Evolutionary conservation across 2,329 filamentous ascomycete species (phyloP).

Genomic region (Ceratocystis cubensis): DNA sequence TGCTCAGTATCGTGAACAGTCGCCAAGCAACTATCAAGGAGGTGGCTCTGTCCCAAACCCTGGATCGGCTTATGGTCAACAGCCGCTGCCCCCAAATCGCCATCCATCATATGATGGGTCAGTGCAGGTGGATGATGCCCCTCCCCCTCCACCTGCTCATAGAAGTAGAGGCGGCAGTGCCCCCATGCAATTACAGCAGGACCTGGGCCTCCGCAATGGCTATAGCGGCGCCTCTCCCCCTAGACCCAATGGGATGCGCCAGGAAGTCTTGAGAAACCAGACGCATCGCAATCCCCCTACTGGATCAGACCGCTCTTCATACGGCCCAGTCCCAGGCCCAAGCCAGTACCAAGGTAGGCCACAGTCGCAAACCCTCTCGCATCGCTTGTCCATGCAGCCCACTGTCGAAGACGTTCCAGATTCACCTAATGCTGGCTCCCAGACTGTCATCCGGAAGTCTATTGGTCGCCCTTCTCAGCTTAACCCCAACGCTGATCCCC

Average conservation of each 20-base stretch:
- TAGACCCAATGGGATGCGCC: constrained; percentile 41
- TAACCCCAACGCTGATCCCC: not conserved
- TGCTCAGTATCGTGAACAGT: not conserved
- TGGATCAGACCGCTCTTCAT: constrained; percentile 31
- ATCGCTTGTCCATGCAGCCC: constrained; percentile 44
- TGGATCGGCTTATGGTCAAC: constrained; percentile 3
- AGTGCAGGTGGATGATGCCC: constrained; percentile 36
- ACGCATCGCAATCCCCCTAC: constrained; percentile 40
- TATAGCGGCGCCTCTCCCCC: constrained; percentile 32
- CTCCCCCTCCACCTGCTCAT: constrained; percentile 45
- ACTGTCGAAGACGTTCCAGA: constrained; percentile 54
- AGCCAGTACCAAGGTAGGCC: not conserved
- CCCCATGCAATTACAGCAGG: constrained; percentile 3
- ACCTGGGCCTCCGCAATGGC: constrained; percentile 22
- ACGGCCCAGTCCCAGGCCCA: not conserved
- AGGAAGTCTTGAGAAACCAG: constrained; percentile 45
- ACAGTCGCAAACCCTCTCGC: constrained; percentile 23
- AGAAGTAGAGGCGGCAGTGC: constrained; percentile 27
- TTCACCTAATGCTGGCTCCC: constrained; percentile 28
- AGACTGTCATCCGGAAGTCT: constrained; percentile 17
- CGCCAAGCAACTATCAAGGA: not conserved
- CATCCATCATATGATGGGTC: constrained; percentile 42
- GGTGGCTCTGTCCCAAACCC: not conserved
- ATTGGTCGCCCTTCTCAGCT: constrained; percentile 13
- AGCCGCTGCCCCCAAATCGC: constrained; percentile 27